Conservation (phyloP, 192 early-diverging fungal genomes). For the Gonapodya sp. region DNA sequence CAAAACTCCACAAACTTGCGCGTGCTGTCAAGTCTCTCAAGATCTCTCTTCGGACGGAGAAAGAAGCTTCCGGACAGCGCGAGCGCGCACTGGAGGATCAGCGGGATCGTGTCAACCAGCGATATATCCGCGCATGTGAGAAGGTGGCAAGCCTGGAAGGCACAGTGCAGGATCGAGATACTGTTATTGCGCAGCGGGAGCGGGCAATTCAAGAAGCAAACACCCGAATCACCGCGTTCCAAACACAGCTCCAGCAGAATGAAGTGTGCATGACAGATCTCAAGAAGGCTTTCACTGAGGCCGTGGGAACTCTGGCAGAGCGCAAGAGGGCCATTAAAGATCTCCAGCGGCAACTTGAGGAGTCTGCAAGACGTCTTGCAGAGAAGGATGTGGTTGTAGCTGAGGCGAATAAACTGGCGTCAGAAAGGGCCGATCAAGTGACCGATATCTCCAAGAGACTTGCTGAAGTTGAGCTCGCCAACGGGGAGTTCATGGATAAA, state of each 20-base stretch:
- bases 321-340: neutral
- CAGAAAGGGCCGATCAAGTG: neutral
- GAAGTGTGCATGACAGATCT: neutral
- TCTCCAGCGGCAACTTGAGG: neutral
- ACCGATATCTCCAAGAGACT: neutral
- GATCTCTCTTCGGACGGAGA: neutral
- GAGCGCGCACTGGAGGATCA: neutral
- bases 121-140: neutral
- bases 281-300: neutral
- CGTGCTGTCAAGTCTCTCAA: slow-evolving; percentile 3
- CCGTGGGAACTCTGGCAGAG: neutral
- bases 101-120: neutral
- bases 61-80: neutral
- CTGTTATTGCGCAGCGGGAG: neutral
- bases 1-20: neutral
- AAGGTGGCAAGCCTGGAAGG: neutral
- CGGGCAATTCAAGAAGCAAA: neutral
- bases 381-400: neutral
- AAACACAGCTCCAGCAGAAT: neutral
- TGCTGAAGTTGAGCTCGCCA: neutral
- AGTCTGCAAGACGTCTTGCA: neutral
- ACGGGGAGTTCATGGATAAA: neutral
- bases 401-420: neutral
- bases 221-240: neutral
- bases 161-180: neutral